Percentiles rank a stretch among this genome's conserved stretches.
Conservation (phyloP, 2,329 filamentous ascomycete species). For the Fusarium sp. region DNA sequence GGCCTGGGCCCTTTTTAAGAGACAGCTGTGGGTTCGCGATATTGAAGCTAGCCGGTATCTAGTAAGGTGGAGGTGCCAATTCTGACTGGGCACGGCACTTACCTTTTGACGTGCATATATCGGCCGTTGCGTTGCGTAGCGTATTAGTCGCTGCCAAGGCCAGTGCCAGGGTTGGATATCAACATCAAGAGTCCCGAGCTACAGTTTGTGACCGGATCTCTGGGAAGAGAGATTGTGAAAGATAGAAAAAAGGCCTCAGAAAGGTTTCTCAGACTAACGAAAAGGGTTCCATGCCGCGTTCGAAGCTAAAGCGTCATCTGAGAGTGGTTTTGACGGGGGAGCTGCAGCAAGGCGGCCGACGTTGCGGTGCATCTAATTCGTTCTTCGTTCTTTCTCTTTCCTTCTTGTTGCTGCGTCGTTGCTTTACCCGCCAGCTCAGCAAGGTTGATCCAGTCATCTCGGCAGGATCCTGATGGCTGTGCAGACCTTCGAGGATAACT, state of each 20-base stretch:
- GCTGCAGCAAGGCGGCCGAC: constrained; percentile 40
- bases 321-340: constrained; percentile 25
- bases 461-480: constrained; percentile 8
- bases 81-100: constrained; percentile 24
- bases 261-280: constrained; percentile 12
- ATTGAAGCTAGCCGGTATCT: constrained; percentile 19
- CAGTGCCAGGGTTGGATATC: constrained; percentile 15
- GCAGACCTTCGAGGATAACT: constrained; percentile 2
- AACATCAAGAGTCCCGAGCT: constrained; percentile 12
- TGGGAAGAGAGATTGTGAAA: not conserved
- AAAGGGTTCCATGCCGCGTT: constrained; percentile 37
- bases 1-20: constrained; percentile 41
- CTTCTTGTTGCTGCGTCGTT: not conserved
- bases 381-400: not conserved
- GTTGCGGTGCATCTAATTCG: constrained; percentile 33
- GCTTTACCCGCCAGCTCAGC: constrained; percentile 29
- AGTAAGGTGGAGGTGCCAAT: constrained; percentile 28
- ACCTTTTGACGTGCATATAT: constrained; percentile 30
- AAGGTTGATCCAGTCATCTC: constrained; percentile 14
- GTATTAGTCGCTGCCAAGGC: constrained; percentile 22
- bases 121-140: constrained; percentile 3
- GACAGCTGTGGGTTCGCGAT: constrained; percentile 16
- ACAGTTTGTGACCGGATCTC: not conserved
- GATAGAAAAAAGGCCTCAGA: constrained; percentile 13
- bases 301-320: constrained; percentile 28